A percentile compares a stretch with the other conserved stretches of the same genome.
phyloP scores from a whole-genome alignment of 257 asterid species.

The Osmanthus fragrans region DNA sequence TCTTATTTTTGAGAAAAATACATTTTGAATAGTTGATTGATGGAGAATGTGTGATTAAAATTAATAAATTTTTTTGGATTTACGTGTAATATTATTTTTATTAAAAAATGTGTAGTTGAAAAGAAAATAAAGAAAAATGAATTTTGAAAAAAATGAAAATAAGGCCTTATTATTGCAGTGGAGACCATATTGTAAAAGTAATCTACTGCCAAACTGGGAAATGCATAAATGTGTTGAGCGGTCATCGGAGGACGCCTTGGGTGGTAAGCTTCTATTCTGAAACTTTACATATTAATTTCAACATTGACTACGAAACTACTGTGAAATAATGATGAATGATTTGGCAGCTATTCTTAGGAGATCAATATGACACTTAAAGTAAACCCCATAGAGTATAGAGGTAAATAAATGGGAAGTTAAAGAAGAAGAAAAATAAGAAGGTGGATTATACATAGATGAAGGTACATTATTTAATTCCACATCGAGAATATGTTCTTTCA shows the following conservation, averaged over 20 bases:
- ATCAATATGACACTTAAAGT: not conserved
- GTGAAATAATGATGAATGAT: constrained; percentile 1
- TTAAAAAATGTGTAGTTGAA: no score
- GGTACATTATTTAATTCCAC: not conserved
- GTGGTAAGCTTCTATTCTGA: constrained; percentile 70
- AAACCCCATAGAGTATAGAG: not conserved
- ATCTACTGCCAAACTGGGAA: constrained; percentile 86
- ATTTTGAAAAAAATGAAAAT: no score
- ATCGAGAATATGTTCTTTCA: not conserved
- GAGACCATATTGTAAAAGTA: constrained; percentile 96
- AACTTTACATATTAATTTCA: not conserved
- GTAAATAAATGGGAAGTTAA: not conserved
- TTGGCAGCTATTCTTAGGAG: not conserved
- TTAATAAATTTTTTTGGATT: no score
- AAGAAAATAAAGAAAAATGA: no score
- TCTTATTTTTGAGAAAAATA: no score
- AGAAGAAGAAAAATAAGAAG: no score
- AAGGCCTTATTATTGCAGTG: constrained; percentile 52
- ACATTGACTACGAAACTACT: not conserved
- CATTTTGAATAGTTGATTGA: no score
- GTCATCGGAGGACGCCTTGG: constrained; percentile 99
- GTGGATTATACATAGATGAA: not conserved
- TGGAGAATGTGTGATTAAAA: no score
- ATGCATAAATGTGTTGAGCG: constrained; percentile 91
- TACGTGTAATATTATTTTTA: no score